A percentile compares a stretch with the other conserved stretches of the same genome.
phyloP scores from a whole-genome alignment of 495 filamentous ascomycete genomes.

The Penicillium waksmanii region DNA sequence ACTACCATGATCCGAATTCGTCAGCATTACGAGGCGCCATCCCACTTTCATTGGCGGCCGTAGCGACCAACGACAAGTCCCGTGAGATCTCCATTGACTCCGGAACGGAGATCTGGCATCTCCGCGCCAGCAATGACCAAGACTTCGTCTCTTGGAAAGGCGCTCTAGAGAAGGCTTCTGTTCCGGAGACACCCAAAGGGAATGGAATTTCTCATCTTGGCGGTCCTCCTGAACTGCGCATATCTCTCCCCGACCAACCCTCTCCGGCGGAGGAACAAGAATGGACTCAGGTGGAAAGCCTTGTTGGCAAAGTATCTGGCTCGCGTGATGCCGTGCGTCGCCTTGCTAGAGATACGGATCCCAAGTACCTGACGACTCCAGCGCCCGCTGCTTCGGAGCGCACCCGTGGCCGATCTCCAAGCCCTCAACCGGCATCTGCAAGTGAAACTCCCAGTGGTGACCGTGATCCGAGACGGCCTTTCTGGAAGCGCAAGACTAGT shows the following conservation, averaged over 20 bases:
- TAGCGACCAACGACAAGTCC: slow-evolving; percentile 81
- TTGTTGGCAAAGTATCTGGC: slow-evolving; percentile 82
- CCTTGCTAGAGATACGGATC: slow-evolving; percentile 80
- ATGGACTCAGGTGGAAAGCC: slow-evolving; percentile 80
- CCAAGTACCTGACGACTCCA: slow-evolving; percentile 54
- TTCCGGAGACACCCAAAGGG: slow-evolving; percentile 32
- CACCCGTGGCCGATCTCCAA: slow-evolving; percentile 43
- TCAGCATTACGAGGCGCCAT: slow-evolving; percentile 89
- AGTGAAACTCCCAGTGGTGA: slow-evolving; percentile 45
- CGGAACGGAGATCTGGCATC: slow-evolving; percentile 94
- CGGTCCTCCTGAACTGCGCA: slow-evolving; percentile 34
- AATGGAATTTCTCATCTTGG: slow-evolving; percentile 11
- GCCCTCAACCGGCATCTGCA: slow-evolving; percentile 34
- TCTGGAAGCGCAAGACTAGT: slow-evolving; percentile 91
- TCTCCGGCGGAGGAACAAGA: slow-evolving; percentile 68
- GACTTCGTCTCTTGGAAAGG: slow-evolving; percentile 88
- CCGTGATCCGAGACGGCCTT: slow-evolving; percentile 54
- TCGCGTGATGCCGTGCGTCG: slow-evolving; percentile 85
- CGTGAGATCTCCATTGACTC: slow-evolving; percentile 97
- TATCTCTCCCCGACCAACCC: slow-evolving; percentile 35
- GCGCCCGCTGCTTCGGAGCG: slow-evolving; percentile 24
- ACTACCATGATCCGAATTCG: slow-evolving; percentile 92
- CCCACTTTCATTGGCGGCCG: slow-evolving; percentile 85
- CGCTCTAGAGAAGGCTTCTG: slow-evolving; percentile 78
- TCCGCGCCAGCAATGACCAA: slow-evolving; percentile 76